Evolutionary conservation across 345 rosid genomes (phyloP).

Genomic region (Lepidium sativum): DNA sequence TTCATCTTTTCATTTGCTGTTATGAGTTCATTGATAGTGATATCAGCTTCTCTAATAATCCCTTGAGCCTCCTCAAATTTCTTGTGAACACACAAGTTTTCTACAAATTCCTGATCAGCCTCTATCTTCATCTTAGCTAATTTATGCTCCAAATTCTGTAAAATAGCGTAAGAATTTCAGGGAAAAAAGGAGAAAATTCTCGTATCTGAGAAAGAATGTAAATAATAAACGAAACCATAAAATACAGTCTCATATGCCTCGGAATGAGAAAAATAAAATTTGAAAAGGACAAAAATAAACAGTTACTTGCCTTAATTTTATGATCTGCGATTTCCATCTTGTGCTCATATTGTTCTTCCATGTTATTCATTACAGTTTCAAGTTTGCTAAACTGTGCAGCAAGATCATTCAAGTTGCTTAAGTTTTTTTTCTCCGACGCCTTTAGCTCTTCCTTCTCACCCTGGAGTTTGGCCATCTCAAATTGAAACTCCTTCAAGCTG

Average conservation of each 20-base stretch:
- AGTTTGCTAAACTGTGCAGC: constrained; percentile 38
- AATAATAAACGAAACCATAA: not conserved
- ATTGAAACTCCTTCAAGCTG: constrained; percentile 61
- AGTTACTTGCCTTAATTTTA: constrained; percentile 40
- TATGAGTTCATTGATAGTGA: constrained; percentile 65
- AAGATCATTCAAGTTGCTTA: constrained; percentile 40
- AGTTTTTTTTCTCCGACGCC: constrained; percentile 46
- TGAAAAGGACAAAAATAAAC: too few relatives aligned
- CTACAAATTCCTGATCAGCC: constrained; percentile 56
- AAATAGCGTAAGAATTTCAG: constrained; percentile 10
- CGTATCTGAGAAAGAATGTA: not conserved
- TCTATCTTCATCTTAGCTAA: constrained; percentile 54
- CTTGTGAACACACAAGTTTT: constrained; percentile 56
- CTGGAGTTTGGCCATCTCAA: constrained; percentile 53
- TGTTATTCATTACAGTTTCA: constrained; percentile 37
- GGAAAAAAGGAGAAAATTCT: not conserved
- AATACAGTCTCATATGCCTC: not conserved
- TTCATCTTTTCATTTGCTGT: constrained; percentile 73
- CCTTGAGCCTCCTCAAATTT: constrained; percentile 95
- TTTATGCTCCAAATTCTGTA: constrained; percentile 69
- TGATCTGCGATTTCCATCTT: constrained; percentile 36
- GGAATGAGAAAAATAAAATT: not conserved
- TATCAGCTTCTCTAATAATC: constrained; percentile 78
- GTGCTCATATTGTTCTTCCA: constrained; percentile 43
- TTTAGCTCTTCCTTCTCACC: constrained; percentile 53